phyloP scores from a whole-genome alignment of 2,329 filamentous ascomycete species.

The Fusarium equiseti region DNA sequence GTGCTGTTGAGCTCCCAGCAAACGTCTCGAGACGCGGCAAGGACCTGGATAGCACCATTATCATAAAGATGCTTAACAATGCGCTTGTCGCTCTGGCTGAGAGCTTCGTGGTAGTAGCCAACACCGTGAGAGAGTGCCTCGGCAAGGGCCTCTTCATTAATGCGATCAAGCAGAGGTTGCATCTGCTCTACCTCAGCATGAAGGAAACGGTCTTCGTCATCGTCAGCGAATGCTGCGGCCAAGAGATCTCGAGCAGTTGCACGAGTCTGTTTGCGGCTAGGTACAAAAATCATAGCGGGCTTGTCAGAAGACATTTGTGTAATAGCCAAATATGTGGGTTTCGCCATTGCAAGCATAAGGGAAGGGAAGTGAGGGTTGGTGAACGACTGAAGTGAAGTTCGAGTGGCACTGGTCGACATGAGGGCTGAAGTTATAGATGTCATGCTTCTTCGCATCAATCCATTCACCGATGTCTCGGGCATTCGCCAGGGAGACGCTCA shows the following conservation, averaged over 20 bases:
- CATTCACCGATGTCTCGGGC: slow-evolving; percentile 95
- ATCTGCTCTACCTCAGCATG: slow-evolving; percentile 87
- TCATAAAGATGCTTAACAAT: slow-evolving; percentile 94
- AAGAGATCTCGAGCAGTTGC: slow-evolving; percentile 88
- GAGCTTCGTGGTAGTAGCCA: slow-evolving; percentile 95
- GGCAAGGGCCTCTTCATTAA: slow-evolving; percentile 88
- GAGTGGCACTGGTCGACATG: slow-evolving; percentile 89
- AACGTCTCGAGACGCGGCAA: slow-evolving; percentile 82
- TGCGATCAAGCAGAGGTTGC: slow-evolving; percentile 80
- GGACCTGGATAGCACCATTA: slow-evolving; percentile 88
- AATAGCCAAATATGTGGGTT: slow-evolving; percentile 90
- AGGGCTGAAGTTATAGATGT: slow-evolving; percentile 98
- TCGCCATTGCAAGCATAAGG: slow-evolving; percentile 98
- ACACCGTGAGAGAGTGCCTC: slow-evolving; percentile 94
- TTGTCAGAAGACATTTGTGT: slow-evolving; percentile 89
- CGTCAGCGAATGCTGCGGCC: slow-evolving; percentile 86
- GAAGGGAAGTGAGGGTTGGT: slow-evolving; percentile 97
- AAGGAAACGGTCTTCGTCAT: slow-evolving; percentile 93
- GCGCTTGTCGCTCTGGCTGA: slow-evolving; percentile 88
- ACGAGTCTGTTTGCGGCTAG: slow-evolving; percentile 91
- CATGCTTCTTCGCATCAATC: slow-evolving; percentile 98
- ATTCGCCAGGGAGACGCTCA: slow-evolving; percentile 93
- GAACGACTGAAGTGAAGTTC: slow-evolving; percentile 96
- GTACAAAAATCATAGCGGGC: slow-evolving; percentile 91
- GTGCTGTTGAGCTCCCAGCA: slow-evolving; percentile 94